phyloP scores from a whole-genome alignment of 768 basidiomycete species.

The Tulasnella sp. region DNA sequence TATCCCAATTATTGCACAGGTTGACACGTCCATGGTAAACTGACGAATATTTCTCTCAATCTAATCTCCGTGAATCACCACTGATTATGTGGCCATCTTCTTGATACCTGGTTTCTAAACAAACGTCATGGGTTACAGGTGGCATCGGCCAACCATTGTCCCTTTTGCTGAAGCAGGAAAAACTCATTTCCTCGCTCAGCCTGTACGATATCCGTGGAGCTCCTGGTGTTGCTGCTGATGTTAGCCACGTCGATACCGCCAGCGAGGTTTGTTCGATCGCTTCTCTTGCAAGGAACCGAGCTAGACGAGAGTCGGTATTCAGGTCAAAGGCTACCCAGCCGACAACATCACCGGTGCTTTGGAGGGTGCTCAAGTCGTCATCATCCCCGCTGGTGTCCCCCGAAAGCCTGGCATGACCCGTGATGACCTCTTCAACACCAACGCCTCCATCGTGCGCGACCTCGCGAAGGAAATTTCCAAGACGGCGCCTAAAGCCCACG shows the following conservation, averaged over 20 bases:
- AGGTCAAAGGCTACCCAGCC: constrained; percentile 72
- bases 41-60: not conserved
- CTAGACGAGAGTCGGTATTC: not conserved
- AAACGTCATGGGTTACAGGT: constrained; percentile 25
- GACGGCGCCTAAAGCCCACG: constrained; percentile 77
- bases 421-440: constrained; percentile 95
- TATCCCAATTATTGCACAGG: constrained; percentile 14
- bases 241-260: constrained; percentile 82
- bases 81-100: not conserved
- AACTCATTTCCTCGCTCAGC: constrained; percentile 70
- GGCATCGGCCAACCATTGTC: constrained; percentile 98
- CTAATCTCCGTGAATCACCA: not conserved
- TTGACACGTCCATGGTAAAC: not conserved
- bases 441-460: constrained; percentile 95
- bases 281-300: not conserved
- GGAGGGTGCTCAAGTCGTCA: constrained; percentile 79
- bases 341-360: constrained; percentile 85
- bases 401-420: constrained; percentile 94
- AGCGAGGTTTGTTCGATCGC: constrained; percentile 45
- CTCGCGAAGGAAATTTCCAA: constrained; percentile 81
- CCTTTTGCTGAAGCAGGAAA: constrained; percentile 84
- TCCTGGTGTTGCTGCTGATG: constrained; percentile 93
- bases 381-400: constrained; percentile 98
- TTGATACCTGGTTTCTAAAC: not conserved
- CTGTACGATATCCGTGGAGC: constrained; percentile 94